phyloP scores from a whole-genome alignment of 176 grass and related monocot genomes.

The Melocanna baccifera region DNA sequence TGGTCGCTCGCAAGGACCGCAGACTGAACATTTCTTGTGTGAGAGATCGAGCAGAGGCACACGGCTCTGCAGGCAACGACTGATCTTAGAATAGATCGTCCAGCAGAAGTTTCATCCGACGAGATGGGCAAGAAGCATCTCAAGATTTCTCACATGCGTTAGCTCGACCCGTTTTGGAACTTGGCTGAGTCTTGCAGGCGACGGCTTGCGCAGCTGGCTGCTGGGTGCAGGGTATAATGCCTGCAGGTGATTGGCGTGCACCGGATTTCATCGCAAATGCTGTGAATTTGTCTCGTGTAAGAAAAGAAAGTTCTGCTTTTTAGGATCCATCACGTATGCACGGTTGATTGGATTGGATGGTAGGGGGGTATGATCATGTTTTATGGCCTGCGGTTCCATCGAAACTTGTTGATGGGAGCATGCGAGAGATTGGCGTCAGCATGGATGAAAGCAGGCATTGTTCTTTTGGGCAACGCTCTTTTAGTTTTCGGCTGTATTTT shows the following conservation, averaged over 20 bases:
- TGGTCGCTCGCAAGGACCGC: not conserved
- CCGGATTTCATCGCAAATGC: not conserved
- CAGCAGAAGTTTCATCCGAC: not conserved
- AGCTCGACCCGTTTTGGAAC: not conserved
- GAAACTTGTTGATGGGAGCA: not conserved
- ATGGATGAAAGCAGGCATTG: not conserved
- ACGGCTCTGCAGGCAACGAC: not conserved
- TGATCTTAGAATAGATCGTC: not conserved
- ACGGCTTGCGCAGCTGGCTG: constrained; percentile 11
- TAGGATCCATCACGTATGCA: not conserved
- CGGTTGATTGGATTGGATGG: not conserved
- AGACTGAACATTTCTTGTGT: not conserved
- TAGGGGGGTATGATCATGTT: not conserved
- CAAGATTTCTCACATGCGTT: not conserved
- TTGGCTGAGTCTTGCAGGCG: constrained; percentile 32
- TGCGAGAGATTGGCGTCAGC: not conserved
- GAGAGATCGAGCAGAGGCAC: not conserved
- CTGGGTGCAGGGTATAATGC: not conserved
- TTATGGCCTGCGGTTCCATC: not conserved
- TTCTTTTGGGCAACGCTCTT: too few species aligned
- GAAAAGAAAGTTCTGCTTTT: not conserved
- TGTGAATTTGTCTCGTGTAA: not conserved
- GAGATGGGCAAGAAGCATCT: not conserved
- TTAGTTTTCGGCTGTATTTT: too few species aligned
- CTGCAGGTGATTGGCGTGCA: constrained; percentile 16